Evolutionary conservation across 2,329 filamentous ascomycete genomes (phyloP), one percentile per base, ranked within the genome.

Genomic region (Apiospora kogelbergensis): DNA sequence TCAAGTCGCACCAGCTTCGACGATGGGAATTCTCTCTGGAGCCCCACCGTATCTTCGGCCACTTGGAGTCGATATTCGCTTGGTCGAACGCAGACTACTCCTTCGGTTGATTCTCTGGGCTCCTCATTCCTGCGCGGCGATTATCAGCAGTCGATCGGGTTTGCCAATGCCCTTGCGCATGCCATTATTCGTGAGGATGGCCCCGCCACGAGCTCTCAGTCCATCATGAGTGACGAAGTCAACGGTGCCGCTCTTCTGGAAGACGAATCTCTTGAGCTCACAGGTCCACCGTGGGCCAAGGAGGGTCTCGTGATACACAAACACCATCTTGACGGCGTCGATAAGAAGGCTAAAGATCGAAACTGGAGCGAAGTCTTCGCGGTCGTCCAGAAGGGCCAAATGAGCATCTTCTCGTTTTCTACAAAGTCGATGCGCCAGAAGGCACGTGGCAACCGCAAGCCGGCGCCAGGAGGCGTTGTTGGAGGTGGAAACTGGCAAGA

Each of bases 401-500:
- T 99, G 85, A 95, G 94, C 68, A 84, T 99, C 9, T 99, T 99
- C 82, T 97, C 94, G 0, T 99, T 99, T 81, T 91, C 90, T n/a
- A 90, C 90, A 72, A 96, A 96, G 78, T 93, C 92, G 0, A 83
- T 90, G 74, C 87, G 90, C 42, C 87, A 90, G 73, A 94, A 93
- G 79, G 84, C 80, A 10, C 84, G 86, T 66, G 80, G 81, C 45
- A 82, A 84, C 26, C 81, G 84, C 69, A 84, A 84, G 70, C 82
- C 81, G 15, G 80, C 84, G 67, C 84, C 84, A 69, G 86, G 87
- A 11, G 90, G 89, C 15, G 88, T 90, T 7, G 96, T 98, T 2
- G 96, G 96, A 73, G 96, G 96, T 70, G 96, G 96, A 30, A 98
- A 99, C 79, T 99, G 96, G 96, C 95, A 95, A 79, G 95, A 98